phyloP scores from a whole-genome alignment of 306 rosid genomes.

The Begonia loranthoides region DNA sequence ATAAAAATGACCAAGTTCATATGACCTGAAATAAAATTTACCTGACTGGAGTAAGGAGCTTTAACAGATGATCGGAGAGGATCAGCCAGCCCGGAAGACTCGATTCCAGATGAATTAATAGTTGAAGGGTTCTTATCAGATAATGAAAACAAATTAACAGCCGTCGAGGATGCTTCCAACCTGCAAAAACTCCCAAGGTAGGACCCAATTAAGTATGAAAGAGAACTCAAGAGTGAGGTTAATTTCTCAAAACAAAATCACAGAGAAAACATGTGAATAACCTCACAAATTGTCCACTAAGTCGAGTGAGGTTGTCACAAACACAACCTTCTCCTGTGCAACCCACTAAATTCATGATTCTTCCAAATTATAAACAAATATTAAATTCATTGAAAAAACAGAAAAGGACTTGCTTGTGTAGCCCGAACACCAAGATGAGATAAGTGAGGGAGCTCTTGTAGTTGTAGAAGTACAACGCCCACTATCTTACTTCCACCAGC shows the following conservation, averaged over 20 bases:
- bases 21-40: too few species aligned
- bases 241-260: background rate
- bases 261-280: conserved; percentile 11
- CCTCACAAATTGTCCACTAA: conserved; percentile 54
- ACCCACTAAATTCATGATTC: conserved; percentile 12
- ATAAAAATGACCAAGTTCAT: too few species aligned
- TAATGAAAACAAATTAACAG: conserved; percentile 43
- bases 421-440: conserved; percentile 99
- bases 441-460: conserved; percentile 97
- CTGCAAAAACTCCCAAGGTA: conserved; percentile 26
- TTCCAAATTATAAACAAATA: conserved; percentile 4
- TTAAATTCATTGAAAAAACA: conserved; percentile 9
- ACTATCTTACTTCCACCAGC: conserved; percentile 82
- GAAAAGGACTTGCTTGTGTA: conserved; percentile 52
- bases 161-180: conserved; percentile 68
- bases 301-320: conserved; percentile 85
- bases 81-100: conserved; percentile 10
- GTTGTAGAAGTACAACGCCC: conserved; percentile 70
- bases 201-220: conserved; percentile 11
- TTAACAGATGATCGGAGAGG: conserved; percentile 35
- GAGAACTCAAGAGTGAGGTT: background rate
- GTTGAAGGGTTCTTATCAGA: conserved; percentile 25
- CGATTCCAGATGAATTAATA: conserved; percentile 17
- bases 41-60: conserved; percentile 17
- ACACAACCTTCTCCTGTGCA: conserved; percentile 82